Evolutionary conservation across 1,284 basidiomycete genomes (phyloP), one percentile per base, ranked within the genome.

Genomic region (Tilletia caries): DNA sequence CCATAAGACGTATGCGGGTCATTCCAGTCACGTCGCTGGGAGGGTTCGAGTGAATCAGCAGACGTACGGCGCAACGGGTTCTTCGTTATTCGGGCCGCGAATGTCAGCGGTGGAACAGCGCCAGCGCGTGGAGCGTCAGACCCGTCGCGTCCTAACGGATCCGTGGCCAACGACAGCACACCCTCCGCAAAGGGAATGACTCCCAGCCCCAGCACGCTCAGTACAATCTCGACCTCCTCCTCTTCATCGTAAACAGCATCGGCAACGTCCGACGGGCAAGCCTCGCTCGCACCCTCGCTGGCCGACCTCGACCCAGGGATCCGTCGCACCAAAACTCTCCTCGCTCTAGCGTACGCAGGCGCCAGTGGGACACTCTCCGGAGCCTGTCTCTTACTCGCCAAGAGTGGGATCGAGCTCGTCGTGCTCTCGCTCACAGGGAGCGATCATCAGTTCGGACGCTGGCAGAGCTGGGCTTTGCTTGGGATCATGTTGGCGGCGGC

Each of bases 321-420:
- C 3, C 34, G 87, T 34, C 62, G 67, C 44, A 90, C 88, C 1
- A 88, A 89, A 8, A 85, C 92, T 0, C 85, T 91, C 60, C 86
- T 95, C 27, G 91, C 93, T 1, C 87, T 95, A 50, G 92, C 92
- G 0, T 98, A 93, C 82, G 91, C 93, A 10, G 92, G 92, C 1
- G 89, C 90, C 54, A 93, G 91, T 1, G 95, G 94, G 0, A 93
- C 93, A n/a, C 86, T 97, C 20, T 93, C 91, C 0, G 95, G 94
- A 33, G 91, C 96, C 87, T 96, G 93, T 79, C 86, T 98, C 48
- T 86, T 98, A 5, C 91, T 97, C 71, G 94, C 95, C 41, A 98
- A 98, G 85, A 92, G 92, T 67, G 93, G 92, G 2, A 91, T 96
- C 12, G 93, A 96, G 84, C 86, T 98, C 10, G 86, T 97, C 10